phyloP scores from a whole-genome alignment of 75 land plant genomes.

The Selaginella tamariscina region DNA sequence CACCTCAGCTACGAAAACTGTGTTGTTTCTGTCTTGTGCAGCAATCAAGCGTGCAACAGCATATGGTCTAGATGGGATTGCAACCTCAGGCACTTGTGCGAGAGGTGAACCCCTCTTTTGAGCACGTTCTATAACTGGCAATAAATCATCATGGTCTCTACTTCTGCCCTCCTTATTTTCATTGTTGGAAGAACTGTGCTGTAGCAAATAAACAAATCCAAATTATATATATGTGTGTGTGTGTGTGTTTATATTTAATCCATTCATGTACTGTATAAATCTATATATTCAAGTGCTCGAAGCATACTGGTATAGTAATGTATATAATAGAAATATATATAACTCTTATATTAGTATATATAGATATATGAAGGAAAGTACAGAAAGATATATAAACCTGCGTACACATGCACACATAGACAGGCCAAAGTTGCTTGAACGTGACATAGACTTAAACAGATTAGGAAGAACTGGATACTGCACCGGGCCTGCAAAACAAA shows the following conservation, averaged over 20 bases:
- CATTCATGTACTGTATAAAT: neutral
- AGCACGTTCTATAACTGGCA: slow-evolving; percentile 22
- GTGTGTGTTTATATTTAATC: neutral
- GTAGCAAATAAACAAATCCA: neutral
- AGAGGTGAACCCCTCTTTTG: slow-evolving; percentile 20
- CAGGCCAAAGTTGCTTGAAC: slow-evolving; percentile 10
- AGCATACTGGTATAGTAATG: neutral
- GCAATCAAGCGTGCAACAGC: slow-evolving; percentile 22
- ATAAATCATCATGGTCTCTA: slow-evolving; percentile 18
- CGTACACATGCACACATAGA: slow-evolving; percentile 17
- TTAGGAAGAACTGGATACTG: neutral
- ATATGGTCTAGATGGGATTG: slow-evolving; percentile 15
- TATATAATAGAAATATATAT: too few relatives aligned
- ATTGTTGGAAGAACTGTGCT: slow-evolving; percentile 20
- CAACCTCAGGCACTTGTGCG: slow-evolving; percentile 14
- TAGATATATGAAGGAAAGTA: neutral
- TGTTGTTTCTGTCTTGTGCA: slow-evolving; percentile 17
- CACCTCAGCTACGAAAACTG: slow-evolving; percentile 23
- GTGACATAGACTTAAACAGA: slow-evolving; percentile 16
- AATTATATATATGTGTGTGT: neutral
- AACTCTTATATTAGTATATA: neutral
- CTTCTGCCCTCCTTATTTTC: slow-evolving; percentile 20
- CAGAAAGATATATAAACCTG: slow-evolving; percentile 12
- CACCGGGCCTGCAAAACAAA: slow-evolving; percentile 14
- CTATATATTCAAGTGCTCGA: neutral